Conservation (phyloP, 805 yeast species). For the Yarrowia deformans region DNA sequence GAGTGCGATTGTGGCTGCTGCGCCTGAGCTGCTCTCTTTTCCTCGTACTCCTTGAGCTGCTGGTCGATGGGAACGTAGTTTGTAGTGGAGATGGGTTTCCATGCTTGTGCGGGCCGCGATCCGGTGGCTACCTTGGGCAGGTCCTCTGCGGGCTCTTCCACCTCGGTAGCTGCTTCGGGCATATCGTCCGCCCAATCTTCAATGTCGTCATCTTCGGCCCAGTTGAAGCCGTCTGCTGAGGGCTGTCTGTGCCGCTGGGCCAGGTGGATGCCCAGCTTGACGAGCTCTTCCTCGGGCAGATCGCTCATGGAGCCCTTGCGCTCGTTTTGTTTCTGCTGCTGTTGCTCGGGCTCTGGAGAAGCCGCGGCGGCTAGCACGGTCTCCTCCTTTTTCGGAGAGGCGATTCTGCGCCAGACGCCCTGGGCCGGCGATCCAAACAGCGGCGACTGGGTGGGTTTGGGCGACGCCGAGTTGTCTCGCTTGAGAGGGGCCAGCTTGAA, state of each 20-base stretch:
- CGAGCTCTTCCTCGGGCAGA: constrained; percentile 50
- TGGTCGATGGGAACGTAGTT: constrained; percentile 44
- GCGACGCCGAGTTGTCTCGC: constrained; percentile 32
- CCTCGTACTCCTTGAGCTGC: constrained; percentile 44
- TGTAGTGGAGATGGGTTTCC: constrained; percentile 29
- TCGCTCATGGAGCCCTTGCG: constrained; percentile 36
- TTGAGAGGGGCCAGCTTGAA: constrained; percentile 39
- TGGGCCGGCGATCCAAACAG: constrained; percentile 18
- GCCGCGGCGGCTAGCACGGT: constrained; percentile 6
- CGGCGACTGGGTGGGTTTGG: constrained; percentile 35
- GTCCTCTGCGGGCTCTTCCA: constrained; percentile 24
- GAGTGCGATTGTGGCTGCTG: neutral
- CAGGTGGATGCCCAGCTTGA: constrained; percentile 50
- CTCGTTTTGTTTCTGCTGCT: constrained; percentile 3
- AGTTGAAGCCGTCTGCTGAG: constrained; percentile 46
- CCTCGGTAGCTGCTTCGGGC: constrained; percentile 28
- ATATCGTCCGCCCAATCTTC: constrained; percentile 50
- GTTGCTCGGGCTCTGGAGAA: constrained; percentile 23
- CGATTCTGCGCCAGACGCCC: constrained; percentile 36
- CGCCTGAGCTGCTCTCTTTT: constrained; percentile 40
- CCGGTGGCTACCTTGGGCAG: constrained; percentile 14
- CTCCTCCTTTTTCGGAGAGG: constrained; percentile 27
- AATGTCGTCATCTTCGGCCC: constrained; percentile 52
- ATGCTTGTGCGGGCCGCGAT: constrained; percentile 25
- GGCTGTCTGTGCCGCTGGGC: constrained; percentile 46